These are phyloP conservation scores for Lepidium campestre DNA, from an alignment of 441 rosid species.

Conservation along the genomic window DNA sequence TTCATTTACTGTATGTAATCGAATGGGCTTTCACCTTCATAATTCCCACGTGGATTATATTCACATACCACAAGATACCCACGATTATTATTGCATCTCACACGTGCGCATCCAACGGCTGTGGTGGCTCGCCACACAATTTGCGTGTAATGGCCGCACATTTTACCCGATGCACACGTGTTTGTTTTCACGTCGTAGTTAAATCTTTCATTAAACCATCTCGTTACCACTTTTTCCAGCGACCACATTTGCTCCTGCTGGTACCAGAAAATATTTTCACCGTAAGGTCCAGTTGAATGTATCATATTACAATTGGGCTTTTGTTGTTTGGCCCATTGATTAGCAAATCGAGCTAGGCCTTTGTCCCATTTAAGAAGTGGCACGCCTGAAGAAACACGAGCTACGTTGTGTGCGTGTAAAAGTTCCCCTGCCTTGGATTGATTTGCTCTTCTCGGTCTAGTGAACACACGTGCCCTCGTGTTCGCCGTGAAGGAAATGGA, in stretches of 20 bases:
- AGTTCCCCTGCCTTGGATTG: slow-evolving; percentile 1
- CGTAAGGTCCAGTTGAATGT: slow-evolving; percentile 42
- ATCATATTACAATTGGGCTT: slow-evolving; percentile 33
- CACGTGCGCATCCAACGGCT: slow-evolving; percentile 39
- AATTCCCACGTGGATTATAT: slow-evolving; percentile 59
- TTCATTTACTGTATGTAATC: not conserved
- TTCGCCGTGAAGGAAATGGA: not conserved
- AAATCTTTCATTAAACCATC: slow-evolving; percentile 39
- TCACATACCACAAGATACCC: slow-evolving; percentile 40
- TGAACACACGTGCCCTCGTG: slow-evolving; percentile 2
- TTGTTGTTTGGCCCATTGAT: slow-evolving; percentile 34
- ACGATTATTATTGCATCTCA: slow-evolving; percentile 16
- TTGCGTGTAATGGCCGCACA: slow-evolving; percentile 68
- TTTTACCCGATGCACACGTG: slow-evolving; percentile 19
- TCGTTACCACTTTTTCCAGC: slow-evolving; percentile 29
- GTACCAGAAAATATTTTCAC: slow-evolving; percentile 59
- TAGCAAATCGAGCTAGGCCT: slow-evolving; percentile 33
- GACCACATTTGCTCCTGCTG: slow-evolving; percentile 30
- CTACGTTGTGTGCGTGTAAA: slow-evolving; percentile 40
- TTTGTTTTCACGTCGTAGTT: slow-evolving; percentile 25
- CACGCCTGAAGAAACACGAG: slow-evolving; percentile 22
- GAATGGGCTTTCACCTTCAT: slow-evolving; percentile 36
- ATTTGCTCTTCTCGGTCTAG: slow-evolving; percentile 1
- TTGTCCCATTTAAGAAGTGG: slow-evolving; percentile 43
- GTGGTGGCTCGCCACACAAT: slow-evolving; percentile 38